phyloP scores from a whole-genome alignment of 2,329 filamentous ascomycete genomes.

The Fusarium tjaetaba region DNA sequence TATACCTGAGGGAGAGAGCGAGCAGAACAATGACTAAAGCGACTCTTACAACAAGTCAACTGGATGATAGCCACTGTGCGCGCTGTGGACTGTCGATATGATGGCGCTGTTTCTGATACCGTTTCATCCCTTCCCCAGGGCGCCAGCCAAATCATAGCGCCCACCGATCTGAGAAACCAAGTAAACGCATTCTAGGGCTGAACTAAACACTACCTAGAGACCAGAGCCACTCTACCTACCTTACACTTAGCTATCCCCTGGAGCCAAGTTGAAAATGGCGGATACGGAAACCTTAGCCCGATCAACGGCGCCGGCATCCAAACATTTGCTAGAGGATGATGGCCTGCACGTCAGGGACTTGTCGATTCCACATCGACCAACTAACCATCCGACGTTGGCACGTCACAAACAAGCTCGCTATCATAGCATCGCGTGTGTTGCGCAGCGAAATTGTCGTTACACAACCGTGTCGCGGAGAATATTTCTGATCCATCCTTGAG shows the following conservation, averaged over 20 bases:
- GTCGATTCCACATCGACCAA: conserved; percentile 34
- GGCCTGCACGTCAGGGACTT: conserved; percentile 42
- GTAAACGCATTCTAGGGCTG: conserved; percentile 43
- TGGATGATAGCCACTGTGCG: conserved; percentile 10
- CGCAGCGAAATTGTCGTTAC: conserved; percentile 43
- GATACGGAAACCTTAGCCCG: conserved; percentile 30
- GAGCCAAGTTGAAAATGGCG: conserved; percentile 29
- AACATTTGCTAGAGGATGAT: conserved; percentile 27
- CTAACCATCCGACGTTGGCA: conserved; percentile 21
- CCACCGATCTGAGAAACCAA: conserved; percentile 28
- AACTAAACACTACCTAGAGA: conserved; percentile 21
- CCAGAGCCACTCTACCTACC: not conserved
- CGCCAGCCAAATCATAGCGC: conserved; percentile 40
- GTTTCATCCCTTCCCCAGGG: conserved; percentile 34
- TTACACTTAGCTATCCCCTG: conserved; percentile 27
- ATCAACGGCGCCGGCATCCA: conserved; percentile 37
- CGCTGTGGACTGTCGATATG: conserved; percentile 18
- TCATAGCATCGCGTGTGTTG: conserved; percentile 39
- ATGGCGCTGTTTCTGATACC: conserved; percentile 18
- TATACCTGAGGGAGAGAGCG: not conserved
- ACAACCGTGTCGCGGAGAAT: conserved; percentile 46
- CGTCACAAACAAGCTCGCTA: conserved; percentile 35
- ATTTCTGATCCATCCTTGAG: conserved; percentile 44
- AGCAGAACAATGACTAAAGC: not conserved
- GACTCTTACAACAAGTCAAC: not conserved